A percentile compares a stretch with the other conserved stretches of the same genome.
Evolutionary conservation across 2,329 filamentous ascomycete genomes (phyloP).

Genomic region (Aspergillus proliferans): DNA sequence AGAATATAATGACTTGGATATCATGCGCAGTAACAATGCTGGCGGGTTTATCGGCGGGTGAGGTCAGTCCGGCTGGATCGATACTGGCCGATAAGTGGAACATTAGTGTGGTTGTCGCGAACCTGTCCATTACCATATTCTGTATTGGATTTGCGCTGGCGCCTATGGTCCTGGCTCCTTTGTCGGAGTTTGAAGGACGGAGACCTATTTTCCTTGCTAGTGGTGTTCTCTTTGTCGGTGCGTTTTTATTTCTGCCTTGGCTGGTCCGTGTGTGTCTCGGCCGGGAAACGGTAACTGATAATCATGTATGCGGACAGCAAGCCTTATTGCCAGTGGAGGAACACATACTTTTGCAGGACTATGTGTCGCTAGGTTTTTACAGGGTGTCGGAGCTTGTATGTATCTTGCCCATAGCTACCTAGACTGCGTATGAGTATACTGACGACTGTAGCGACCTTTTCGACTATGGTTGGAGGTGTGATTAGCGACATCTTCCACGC

Average conservation of each 20-base stretch:
- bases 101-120: conserved; percentile 59
- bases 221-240: conserved; percentile 62
- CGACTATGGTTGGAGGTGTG: conserved; percentile 87
- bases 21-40: conserved; percentile 70
- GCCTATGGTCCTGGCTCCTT: conserved; percentile 81
- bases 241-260: conserved; percentile 3
- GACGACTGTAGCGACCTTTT: conserved; percentile 52
- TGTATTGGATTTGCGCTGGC: conserved; percentile 73
- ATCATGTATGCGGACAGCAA: conserved; percentile 31
- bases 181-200: conserved; percentile 82
- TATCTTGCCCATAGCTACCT: conserved; percentile 15
- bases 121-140: conserved; percentile 73
- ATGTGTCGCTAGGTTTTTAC: conserved; percentile 67
- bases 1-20: conserved; percentile 64
- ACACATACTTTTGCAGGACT: conserved; percentile 66
- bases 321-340: conserved; percentile 67
- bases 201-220: conserved; percentile 73
- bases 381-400: conserved; percentile 68
- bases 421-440: neutral
- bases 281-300: neutral
- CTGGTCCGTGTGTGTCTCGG: neutral
- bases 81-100: conserved; percentile 62
- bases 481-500: conserved; percentile 80
- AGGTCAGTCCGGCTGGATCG: conserved; percentile 64
- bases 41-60: conserved; percentile 74